Conservation (phyloP, 768 basidiomycete species). For the Russula griseocarnosa region DNA sequence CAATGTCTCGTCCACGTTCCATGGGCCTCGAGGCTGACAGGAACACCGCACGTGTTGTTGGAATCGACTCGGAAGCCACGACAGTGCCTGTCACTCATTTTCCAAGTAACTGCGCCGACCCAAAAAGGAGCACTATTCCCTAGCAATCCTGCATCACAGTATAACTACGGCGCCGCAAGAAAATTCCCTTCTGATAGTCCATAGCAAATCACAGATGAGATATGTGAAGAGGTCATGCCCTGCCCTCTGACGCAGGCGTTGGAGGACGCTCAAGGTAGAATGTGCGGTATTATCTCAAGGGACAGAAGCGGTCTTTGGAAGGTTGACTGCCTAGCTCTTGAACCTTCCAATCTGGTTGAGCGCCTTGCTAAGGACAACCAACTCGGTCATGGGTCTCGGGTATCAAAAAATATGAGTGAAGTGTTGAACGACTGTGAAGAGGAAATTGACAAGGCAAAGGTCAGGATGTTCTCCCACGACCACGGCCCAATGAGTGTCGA, state of each 20-base stretch:
- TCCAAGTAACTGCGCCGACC: too few relatives aligned
- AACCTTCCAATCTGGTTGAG: background rate
- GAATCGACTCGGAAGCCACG: too few relatives aligned
- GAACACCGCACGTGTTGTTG: too few relatives aligned
- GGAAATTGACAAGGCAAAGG: too few relatives aligned
- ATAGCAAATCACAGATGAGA: background rate
- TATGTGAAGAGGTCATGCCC: background rate
- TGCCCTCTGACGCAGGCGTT: background rate
- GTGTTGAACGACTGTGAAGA: too few relatives aligned
- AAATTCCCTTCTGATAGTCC: background rate
- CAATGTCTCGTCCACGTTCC: background rate
- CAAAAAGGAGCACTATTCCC: too few relatives aligned
- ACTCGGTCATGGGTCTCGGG: too few relatives aligned
- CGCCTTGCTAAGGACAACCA: too few relatives aligned
- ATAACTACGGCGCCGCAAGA: background rate
- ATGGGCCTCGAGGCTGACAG: background rate
- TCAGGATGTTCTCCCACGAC: too few relatives aligned
- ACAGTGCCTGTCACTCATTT: too few relatives aligned
- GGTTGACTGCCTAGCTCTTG: background rate
- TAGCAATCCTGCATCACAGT: background rate
- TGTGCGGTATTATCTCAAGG: background rate
- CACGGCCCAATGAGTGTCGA: background rate
- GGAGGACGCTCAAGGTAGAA: background rate
- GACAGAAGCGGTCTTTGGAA: background rate
- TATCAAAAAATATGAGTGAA: too few relatives aligned